Evolutionary conservation across 192 early-diverging fungal species (phyloP).

Genomic region (Polychytrium aggregatum): DNA sequence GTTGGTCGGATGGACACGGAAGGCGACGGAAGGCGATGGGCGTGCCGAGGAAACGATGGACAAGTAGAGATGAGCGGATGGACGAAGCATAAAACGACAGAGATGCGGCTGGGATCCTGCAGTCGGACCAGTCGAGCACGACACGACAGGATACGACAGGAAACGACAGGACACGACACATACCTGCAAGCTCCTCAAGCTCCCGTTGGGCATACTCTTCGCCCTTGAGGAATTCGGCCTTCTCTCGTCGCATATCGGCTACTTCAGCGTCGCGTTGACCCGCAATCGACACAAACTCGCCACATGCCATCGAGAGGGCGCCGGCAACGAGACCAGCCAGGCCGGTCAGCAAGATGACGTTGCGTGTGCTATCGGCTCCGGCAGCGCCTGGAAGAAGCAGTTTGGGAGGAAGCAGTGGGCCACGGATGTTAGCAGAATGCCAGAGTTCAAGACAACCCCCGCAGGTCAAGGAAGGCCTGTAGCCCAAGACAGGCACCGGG

Average conservation of each 20-base stretch:
- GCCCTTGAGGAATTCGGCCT: slow-evolving; percentile 31
- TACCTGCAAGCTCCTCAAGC: slow-evolving; percentile 23
- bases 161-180: too few species aligned
- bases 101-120: background rate
- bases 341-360: slow-evolving; percentile 21
- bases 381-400: slow-evolving; percentile 10
- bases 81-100: background rate
- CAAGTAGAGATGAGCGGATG: background rate
- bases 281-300: slow-evolving; percentile 32
- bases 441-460: too few species aligned
- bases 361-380: slow-evolving; percentile 7
- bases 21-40: too few species aligned
- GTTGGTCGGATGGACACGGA: too few species aligned
- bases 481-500: too few species aligned
- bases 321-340: slow-evolving; percentile 30
- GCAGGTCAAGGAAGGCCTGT: too few species aligned
- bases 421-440: too few species aligned
- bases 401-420: too few species aligned
- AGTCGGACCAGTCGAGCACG: background rate
- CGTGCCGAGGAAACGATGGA: background rate
- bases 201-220: slow-evolving; percentile 18
- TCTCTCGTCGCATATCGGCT: slow-evolving; percentile 26
- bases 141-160: background rate
- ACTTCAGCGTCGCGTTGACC: slow-evolving; percentile 30
- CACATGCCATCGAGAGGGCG: slow-evolving; percentile 35